Evolutionary conservation across 73 alveolate genomes (phyloP).

Genomic region (Symbiodinium pilosum): DNA sequence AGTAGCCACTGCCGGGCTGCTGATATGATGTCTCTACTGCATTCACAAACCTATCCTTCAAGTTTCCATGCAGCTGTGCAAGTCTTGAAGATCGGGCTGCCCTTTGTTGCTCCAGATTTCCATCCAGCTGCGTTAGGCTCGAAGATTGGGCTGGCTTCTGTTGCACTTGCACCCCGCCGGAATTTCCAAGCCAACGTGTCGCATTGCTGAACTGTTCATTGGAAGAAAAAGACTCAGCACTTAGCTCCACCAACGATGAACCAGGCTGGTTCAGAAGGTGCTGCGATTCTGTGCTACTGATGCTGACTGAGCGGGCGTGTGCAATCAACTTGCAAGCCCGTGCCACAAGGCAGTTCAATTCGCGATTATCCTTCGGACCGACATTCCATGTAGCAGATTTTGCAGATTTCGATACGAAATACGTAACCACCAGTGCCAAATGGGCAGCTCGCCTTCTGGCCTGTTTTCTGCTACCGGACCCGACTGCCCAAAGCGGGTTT

Average conservation of each 20-base stretch:
- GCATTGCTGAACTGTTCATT: not conserved
- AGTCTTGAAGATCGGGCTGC: not conserved
- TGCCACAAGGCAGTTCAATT: not conserved
- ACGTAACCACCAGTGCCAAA: not conserved
- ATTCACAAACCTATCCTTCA: not conserved
- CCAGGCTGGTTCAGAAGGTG: not conserved
- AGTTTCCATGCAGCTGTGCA: not conserved
- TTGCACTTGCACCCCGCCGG: not conserved
- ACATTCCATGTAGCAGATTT: not conserved
- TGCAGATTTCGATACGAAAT: not conserved
- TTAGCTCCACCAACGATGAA: not conserved
- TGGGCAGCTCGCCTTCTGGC: constrained; percentile 8
- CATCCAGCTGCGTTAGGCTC: not conserved
- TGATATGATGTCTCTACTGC: not conserved
- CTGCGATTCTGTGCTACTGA: not conserved
- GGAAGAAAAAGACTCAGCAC: too few species aligned
- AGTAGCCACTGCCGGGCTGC: not conserved
- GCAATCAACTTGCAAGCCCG: not conserved
- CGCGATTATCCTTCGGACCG: not conserved
- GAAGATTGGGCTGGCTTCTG: not conserved
- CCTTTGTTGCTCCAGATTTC: not conserved
- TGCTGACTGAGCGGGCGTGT: not conserved
- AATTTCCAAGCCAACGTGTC: not conserved
- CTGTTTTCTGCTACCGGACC: not conserved
- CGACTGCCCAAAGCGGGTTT: constrained; percentile 2